Base-by-base conservation (phyloP, 352 stramenopile genomes). In the Hyaloperonospora arabidopsidis region DNA sequence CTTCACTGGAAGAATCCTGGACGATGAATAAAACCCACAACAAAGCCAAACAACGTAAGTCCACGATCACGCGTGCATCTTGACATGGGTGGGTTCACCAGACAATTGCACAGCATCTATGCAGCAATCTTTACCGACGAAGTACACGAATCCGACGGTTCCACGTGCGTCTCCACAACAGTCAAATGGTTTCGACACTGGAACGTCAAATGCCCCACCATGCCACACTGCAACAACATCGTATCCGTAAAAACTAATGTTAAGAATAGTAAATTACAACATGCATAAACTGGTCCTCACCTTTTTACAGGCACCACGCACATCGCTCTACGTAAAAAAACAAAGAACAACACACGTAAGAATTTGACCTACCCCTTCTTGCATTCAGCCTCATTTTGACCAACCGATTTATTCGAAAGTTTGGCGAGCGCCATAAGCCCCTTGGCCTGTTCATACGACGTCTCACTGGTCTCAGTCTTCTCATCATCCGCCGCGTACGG, bases 351-450 rank as follows among this genome's bases (percentile, higher is more conserved):
- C 12, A 3, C 17, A 10, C 12, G 15, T 32, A 19, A 18, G 21
- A 6, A 38, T 14, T 29, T 6, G 17, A 2, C n/a, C 13, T 34
- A 11, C 21, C 11, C 23, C 5, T 8, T 21, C 2, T 10, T 8
- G 18, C 10, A 12, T 14, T 15, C 11, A n/a, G 5, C 11, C 11
- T 22, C 15, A 8, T 14, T 38, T 7, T 17, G 14, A 69, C 70
- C 35, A 48, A 96, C 89, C 36, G 75, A 86, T 19, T 97, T 74
- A 73, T 98, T 98, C 48, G 96, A 97, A 47, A 96, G 79, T 62
- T 96, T 92, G 28, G 89, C 94, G 45, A 98, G 75, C 52, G 92
- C 87, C 82, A 98, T 95, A 48, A 98, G 76, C 5, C 89, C 88
- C 45, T 94, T 83, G 14, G 89, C 84, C 56, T 97, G 93, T 68